Evolutionary conservation across 495 filamentous ascomycete species (phyloP).

Genomic region (Penicillium steckii): DNA sequence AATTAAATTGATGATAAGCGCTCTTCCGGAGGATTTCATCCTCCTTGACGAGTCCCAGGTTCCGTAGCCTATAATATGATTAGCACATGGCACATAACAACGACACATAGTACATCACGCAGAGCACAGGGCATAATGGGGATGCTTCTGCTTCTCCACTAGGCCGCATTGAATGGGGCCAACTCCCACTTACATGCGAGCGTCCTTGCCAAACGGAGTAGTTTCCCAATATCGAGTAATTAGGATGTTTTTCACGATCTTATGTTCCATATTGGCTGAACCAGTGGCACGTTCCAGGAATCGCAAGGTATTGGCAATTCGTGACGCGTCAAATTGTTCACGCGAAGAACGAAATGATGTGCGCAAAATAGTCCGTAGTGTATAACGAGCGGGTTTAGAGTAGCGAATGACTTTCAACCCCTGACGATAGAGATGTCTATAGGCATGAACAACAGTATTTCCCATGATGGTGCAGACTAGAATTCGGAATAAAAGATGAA

Average conservation of each 20-base stretch:
- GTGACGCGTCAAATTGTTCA: conserved; percentile 55
- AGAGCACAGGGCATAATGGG: conserved; percentile 18
- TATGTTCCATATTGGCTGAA: conserved; percentile 72
- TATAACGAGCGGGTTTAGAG: conserved; percentile 71
- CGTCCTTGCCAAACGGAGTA: conserved; percentile 33
- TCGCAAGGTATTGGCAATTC: conserved; percentile 68
- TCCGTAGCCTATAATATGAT: conserved; percentile 30
- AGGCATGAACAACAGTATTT: conserved; percentile 68
- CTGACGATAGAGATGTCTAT: conserved; percentile 74
- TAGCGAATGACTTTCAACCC: conserved; percentile 77
- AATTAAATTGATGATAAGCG: conserved; percentile 58
- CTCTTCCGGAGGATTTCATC: conserved; percentile 32
- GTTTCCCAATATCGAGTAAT: conserved; percentile 59
- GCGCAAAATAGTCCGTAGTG: conserved; percentile 63
- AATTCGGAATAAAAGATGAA: too few species aligned
- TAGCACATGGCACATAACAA: too few species aligned
- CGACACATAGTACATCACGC: too few species aligned
- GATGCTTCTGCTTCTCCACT: background rate
- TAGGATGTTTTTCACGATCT: conserved; percentile 73
- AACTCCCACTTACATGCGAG: conserved; percentile 33
- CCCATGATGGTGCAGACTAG: too few species aligned
- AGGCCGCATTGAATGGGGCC: background rate
- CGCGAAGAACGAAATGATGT: conserved; percentile 61
- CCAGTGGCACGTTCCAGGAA: conserved; percentile 72
- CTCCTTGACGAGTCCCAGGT: conserved; percentile 24